These are phyloP conservation scores for Penicillium sp. DNA, from an alignment of 2,329 filamentous ascomycete genomes.

Conservation along the genomic window DNA sequence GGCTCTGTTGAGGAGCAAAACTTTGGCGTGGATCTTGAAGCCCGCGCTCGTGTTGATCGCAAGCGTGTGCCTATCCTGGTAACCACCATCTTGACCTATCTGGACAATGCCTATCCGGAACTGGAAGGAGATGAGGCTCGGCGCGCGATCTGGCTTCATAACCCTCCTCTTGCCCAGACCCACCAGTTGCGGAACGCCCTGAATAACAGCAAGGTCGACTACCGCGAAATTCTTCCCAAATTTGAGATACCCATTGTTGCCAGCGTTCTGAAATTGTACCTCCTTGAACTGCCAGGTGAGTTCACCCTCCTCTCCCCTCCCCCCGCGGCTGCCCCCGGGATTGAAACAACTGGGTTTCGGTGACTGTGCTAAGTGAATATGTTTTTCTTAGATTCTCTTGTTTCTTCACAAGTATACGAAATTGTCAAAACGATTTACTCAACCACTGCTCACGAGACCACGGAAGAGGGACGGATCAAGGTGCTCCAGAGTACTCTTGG, in stretches of 20 bases:
- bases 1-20: constrained; percentile 96
- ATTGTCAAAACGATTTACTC: constrained; percentile 97
- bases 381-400: constrained; percentile 71
- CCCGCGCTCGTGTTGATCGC: constrained; percentile 82
- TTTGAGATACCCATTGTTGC: constrained; percentile 94
- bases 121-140: constrained; percentile 93
- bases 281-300: constrained; percentile 87
- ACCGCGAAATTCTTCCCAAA: constrained; percentile 69
- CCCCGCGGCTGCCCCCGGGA: no score
- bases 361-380: background rate
- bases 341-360: no score
- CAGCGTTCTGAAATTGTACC: constrained; percentile 85
- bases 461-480: constrained; percentile 73
- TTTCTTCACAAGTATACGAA: constrained; percentile 97
- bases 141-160: constrained; percentile 86
- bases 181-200: constrained; percentile 77
- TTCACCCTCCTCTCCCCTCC: constrained; percentile 12
- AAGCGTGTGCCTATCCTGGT: constrained; percentile 92
- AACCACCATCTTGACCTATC: constrained; percentile 86
- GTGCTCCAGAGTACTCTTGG: constrained; percentile 94
- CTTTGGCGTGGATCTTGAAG: constrained; percentile 96
- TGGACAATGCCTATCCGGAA: constrained; percentile 93
- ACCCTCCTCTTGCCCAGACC: constrained; percentile 77
- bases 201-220: constrained; percentile 79
- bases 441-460: constrained; percentile 68